These are phyloP conservation scores for Candida qinlingensis DNA, from an alignment of 805 yeast genomes.

Conservation along the genomic window DNA sequence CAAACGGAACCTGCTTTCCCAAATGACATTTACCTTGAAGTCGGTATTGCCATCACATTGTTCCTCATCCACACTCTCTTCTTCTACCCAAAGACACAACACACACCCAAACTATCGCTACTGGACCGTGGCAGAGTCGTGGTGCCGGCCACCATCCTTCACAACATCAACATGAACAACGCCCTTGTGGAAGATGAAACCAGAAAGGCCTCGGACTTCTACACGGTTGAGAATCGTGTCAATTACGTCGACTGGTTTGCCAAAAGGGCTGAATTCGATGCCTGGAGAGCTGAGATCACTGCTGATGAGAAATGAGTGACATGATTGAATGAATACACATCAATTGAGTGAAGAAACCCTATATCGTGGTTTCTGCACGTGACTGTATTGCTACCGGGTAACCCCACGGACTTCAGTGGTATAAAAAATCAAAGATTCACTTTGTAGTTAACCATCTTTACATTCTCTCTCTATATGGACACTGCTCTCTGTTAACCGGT, in stretches of 20 bases:
- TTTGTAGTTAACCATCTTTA: no score
- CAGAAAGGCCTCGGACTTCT: slow-evolving; percentile 6
- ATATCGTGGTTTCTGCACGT: no score
- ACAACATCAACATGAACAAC: not conserved
- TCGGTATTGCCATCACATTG: not conserved
- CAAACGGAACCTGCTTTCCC: slow-evolving; percentile 3
- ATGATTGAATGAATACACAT: no score
- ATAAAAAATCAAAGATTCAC: no score
- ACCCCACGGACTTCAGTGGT: not conserved
- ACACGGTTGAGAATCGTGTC: slow-evolving; percentile 3
- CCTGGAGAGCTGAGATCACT: slow-evolving; percentile 1
- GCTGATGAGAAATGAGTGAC: not conserved
- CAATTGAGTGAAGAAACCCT: no score
- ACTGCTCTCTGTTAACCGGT: slow-evolving; percentile 3
- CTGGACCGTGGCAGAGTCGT: slow-evolving; percentile 1
- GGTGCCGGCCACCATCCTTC: not conserved
- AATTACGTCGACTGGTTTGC: slow-evolving; percentile 7
- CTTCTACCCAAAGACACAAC: slow-evolving; percentile 1
- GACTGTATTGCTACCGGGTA: not conserved
- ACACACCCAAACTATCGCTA: slow-evolving; percentile 1
- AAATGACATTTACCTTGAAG: slow-evolving; percentile 4
- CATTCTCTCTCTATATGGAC: not conserved
- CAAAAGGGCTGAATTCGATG: slow-evolving; percentile 7
- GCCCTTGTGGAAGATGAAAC: slow-evolving; percentile 7
- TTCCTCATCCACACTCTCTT: slow-evolving; percentile 4